These are phyloP conservation scores for Carex myosuroides DNA, from an alignment of 176 grass and related monocot species.

Conservation along the genomic window DNA sequence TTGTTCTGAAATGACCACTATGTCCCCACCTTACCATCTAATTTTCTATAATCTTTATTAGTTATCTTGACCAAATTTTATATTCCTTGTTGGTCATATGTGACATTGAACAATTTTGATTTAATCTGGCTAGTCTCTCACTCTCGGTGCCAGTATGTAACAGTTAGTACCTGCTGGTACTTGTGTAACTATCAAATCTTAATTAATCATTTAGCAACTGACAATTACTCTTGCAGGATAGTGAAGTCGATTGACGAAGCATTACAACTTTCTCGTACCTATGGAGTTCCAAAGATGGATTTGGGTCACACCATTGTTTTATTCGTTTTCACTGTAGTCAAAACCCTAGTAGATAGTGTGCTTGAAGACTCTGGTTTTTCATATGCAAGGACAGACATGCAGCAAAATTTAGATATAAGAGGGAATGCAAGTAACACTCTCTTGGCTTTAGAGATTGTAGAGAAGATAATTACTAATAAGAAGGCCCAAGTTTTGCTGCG, in stretches of 20 bases:
- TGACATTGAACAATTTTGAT: neutral
- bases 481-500: slow-evolving; percentile 67
- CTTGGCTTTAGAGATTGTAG: slow-evolving; percentile 59
- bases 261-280: slow-evolving; percentile 57
- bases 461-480: slow-evolving; percentile 59
- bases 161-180: neutral
- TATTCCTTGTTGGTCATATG: neutral
- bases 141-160: neutral
- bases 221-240: slow-evolving; percentile 45
- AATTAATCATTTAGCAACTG: slow-evolving; percentile 10
- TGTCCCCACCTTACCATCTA: neutral
- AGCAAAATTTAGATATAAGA: slow-evolving; percentile 33
- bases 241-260: slow-evolving; percentile 56
- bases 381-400: slow-evolving; percentile 23
- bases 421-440: slow-evolving; percentile 36
- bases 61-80: neutral
- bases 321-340: slow-evolving; percentile 42
- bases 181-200: neutral
- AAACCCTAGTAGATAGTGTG: slow-evolving; percentile 50
- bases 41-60: neutral
- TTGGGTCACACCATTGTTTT: slow-evolving; percentile 56
- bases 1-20: neutral
- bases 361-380: slow-evolving; percentile 48
- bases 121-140: neutral
- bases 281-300: slow-evolving; percentile 54